phyloP scores from a whole-genome alignment of 257 asterid genomes.

The Verbena officinalis region DNA sequence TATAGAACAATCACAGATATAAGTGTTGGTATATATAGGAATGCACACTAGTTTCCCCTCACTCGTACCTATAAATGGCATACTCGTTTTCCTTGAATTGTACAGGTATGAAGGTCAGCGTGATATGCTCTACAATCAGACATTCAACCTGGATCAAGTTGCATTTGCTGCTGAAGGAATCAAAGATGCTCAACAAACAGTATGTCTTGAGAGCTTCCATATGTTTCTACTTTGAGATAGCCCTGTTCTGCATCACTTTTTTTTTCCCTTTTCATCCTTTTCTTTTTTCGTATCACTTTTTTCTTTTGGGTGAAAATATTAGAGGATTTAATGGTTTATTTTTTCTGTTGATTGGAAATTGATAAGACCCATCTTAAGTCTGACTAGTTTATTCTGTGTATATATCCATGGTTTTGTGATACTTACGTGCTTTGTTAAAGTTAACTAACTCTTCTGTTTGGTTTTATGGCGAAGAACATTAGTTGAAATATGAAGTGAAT shows the following conservation, averaged over 20 bases:
- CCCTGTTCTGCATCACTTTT: background rate
- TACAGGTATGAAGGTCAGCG: conserved; percentile 98
- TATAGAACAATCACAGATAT: no score
- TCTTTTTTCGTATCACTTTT: background rate
- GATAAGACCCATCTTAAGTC: background rate
- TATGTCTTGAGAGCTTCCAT: conserved; percentile 47
- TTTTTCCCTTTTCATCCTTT: background rate
- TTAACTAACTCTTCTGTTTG: background rate
- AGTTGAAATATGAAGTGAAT: conserved; percentile 9
- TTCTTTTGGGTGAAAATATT: conserved; percentile 8
- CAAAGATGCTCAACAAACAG: conserved; percentile 99
- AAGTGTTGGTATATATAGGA: no score
- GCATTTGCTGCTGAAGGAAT: conserved; percentile 98
- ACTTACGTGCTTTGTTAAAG: conserved; percentile 15
- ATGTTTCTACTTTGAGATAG: conserved; percentile 17
- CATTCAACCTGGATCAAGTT: conserved; percentile 94
- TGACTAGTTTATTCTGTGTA: background rate
- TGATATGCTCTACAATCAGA: conserved; percentile 93
- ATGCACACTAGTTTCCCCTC: background rate
- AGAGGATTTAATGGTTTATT: background rate
- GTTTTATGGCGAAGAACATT: background rate
- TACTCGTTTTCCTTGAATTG: conserved; percentile 28
- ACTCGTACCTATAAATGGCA: background rate
- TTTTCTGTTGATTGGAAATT: conserved; percentile 9
- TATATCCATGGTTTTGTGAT: conserved; percentile 11